Percentiles rank a stretch among this genome's conserved stretches.
Conservation (phyloP, 106 monocot genomes). For the Platanthera zijinensis region DNA sequence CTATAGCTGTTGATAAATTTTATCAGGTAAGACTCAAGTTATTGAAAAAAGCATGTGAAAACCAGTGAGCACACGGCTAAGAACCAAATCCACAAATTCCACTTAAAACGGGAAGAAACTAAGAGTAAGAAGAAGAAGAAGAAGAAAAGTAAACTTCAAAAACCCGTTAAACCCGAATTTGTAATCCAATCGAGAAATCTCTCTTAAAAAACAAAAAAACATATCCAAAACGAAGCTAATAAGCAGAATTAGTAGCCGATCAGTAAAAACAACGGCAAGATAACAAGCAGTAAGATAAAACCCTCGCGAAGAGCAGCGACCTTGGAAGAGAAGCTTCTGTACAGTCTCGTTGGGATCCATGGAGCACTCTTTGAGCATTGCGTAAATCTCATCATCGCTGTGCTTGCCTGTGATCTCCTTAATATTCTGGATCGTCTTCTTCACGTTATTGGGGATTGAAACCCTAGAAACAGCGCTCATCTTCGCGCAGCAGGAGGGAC, state of each 20-base stretch:
- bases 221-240: neutral
- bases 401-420: slow-evolving; percentile 84
- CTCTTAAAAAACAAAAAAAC: neutral
- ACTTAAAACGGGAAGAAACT: neutral
- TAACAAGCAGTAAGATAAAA: neutral
- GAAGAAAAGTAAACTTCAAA: neutral
- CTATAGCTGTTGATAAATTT: neutral
- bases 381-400: slow-evolving; percentile 84
- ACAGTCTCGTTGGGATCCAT: slow-evolving; percentile 98
- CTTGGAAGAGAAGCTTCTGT: slow-evolving; percentile 83
- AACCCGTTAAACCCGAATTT: neutral
- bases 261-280: neutral
- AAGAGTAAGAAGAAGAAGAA: neutral
- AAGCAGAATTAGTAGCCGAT: neutral
- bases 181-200: neutral
- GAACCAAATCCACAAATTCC: neutral
- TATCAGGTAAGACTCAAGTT: neutral
- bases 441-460: slow-evolving; percentile 38
- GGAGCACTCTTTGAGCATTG: slow-evolving; percentile 81
- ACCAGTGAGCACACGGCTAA: neutral
- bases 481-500: neutral
- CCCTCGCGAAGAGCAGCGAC: slow-evolving; percentile 15
- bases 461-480: slow-evolving; percentile 31
- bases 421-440: slow-evolving; percentile 70
- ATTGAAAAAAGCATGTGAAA: neutral